Evolutionary conservation across 768 basidiomycete species (phyloP), one percentile per base, ranked within the genome.

Genomic region (Lentinula boryana): DNA sequence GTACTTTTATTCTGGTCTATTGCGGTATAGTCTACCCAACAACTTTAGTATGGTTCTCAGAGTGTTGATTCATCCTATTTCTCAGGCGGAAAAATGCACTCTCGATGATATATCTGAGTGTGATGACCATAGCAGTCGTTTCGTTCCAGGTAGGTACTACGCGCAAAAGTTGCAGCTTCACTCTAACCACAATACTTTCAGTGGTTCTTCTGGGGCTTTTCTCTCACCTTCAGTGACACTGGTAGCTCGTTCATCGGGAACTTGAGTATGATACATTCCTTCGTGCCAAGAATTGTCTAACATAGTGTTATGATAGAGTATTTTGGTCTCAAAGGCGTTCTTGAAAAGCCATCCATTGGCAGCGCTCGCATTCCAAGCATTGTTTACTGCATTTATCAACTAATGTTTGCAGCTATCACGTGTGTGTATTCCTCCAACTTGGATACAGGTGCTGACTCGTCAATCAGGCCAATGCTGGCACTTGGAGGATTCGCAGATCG

Each of bases 161-260:
- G n/a, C 12, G 21, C 18, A 3, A 18, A 48, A 10, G 49, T 40
- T 5, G 31, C 46, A 18, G n/a, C 15, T 12, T 15, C 50, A 35
- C 18, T 6, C 8, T 35, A 46, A n/a, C 44, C 65, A 65, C n/a
- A 68, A 21, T 36, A 3, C 35, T 63, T 62, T 16, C 64, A 94
- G 88, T 95, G 93, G 93, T 95, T 93, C 78, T 95, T 96, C 80
- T 97, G 95, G 95, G 95, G 95, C 2, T 98, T 83, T 75, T 95
- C 93, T 2, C 78, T 98, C 21, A 84, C 95, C 0, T 98, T 98
- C 76, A 89, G 88, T 62, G 90, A 93, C 13, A 84, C 80, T 0
- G 92, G 80, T 3, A 78, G 74, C 62, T 63, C 66, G 18, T 98
- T 81, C 72, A 96, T 99, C 63, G 96, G 96, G 8, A 77, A 96